Conservation (phyloP, 2,329 filamentous ascomycete genomes). For the Diaporthe sp. region DNA sequence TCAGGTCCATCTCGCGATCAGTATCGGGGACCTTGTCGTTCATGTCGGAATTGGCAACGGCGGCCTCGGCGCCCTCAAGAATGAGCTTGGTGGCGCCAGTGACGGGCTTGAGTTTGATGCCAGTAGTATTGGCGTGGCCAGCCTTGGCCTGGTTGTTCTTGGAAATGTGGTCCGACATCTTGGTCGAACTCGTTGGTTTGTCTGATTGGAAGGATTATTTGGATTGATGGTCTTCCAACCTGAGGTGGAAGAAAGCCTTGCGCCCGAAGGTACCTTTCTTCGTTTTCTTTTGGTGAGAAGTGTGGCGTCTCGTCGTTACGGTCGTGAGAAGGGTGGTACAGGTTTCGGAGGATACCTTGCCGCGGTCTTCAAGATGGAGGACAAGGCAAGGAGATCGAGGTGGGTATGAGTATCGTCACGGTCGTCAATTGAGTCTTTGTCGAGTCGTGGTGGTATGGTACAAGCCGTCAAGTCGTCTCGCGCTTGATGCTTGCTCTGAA, state of each 20-base stretch:
- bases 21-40: constrained; percentile 6
- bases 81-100: neutral
- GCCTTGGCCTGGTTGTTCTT: constrained; percentile 19
- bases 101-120: constrained; percentile 23
- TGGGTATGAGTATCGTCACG: constrained; percentile 5
- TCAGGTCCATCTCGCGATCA: constrained; percentile 11
- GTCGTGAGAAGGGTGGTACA: constrained; percentile 20
- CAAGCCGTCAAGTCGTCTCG: constrained; percentile 11
- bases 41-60: neutral
- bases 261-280: constrained; percentile 31
- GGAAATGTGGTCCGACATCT: constrained; percentile 22
- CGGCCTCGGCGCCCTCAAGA: neutral
- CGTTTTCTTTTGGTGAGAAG: constrained; percentile 7
- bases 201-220: neutral
- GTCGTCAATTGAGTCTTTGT: neutral
- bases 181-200: constrained; percentile 3
- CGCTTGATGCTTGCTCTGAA: constrained; percentile 8
- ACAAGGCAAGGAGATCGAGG: neutral
- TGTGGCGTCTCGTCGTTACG: constrained; percentile 22
- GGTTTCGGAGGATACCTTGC: constrained; percentile 4
- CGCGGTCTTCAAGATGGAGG: constrained; percentile 26
- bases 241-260: neutral
- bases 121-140: neutral
- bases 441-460: neutral
- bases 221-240: constrained; percentile 6